Base-by-base conservation (phyloP, 495 filamentous ascomycete species). In the Xylaria bambusicola region DNA sequence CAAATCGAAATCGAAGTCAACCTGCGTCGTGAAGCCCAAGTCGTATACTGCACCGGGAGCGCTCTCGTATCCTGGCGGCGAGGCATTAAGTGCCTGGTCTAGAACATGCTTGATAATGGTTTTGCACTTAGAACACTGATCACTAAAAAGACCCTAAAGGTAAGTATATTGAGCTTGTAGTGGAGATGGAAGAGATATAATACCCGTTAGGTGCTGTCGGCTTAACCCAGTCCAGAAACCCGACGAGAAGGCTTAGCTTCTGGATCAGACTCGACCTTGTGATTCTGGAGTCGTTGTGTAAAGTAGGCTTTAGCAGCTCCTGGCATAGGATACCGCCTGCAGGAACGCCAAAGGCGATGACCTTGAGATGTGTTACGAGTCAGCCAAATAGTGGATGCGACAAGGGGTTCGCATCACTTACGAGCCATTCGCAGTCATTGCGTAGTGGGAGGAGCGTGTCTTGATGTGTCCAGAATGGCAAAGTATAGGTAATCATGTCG, bases 201-300 rank as follows among this genome's bases (percentile, higher is more conserved):
- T n/a, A n/a, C n/a, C n/a, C 83, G 52, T 84, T 83, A 6, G 82
- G 79, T 24, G 81, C 80, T 0, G 72, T 77, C 1, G 83, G 83
- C 4, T 74, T 69, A 1, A 88, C 75, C 75, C 82, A 82, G 6
- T 80, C 80, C 4, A 88, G 69, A 33, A 78, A 79, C 0, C 82
- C 84, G 17, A 86, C 75, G 44, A 89, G 83, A 13, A 86, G 78
- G 55, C 84, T 86, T 6, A 88, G 74, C 53, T 86, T 84, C 42
- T 86, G 86, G 33, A 87, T 84, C 9, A 83, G 74, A 61, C 85
- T 81, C 1, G 86, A 84, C 15, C 84, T 79, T 0, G 84, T 83
- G 68, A 53, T 74, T 55, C 29, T 75, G 3, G 71, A 67, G 56
- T 82, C 79, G 12, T 53, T 52, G 50, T 68, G 68, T 23, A 68